A percentile compares a stretch with the other conserved stretches of the same genome.
phyloP scores from a whole-genome alignment of 169 alveolate species.

The Cryptosporidium felis region DNA sequence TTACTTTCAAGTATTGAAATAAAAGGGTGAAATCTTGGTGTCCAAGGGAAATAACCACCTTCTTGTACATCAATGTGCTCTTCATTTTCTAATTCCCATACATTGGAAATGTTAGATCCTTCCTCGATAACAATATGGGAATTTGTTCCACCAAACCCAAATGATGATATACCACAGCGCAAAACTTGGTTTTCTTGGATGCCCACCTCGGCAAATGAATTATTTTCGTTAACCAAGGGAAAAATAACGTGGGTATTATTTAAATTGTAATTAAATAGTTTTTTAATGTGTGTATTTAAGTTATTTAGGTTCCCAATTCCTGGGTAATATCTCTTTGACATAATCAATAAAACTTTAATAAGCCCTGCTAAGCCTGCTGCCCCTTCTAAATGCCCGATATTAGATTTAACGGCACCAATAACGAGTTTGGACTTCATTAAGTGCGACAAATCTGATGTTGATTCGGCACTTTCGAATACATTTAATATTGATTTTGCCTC shows the following conservation, averaged over 20 bases:
- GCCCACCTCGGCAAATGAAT: constrained; percentile 31
- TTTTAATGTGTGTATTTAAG: constrained; percentile 39
- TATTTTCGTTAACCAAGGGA: neutral
- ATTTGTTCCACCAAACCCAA: constrained; percentile 83
- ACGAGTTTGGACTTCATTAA: neutral
- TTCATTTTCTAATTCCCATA: constrained; percentile 33
- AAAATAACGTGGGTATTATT: neutral
- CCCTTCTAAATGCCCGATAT: constrained; percentile 69
- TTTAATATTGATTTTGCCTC: constrained; percentile 75
- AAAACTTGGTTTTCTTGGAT: constrained; percentile 30
- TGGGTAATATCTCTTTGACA: constrained; percentile 60
- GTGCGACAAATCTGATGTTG: neutral
- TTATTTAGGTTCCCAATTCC: constrained; percentile 17
- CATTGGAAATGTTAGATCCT: constrained; percentile 27
- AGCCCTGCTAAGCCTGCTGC: constrained; percentile 63
- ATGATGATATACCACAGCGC: constrained; percentile 77
- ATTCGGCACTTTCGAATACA: neutral
- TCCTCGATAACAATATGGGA: constrained; percentile 79
- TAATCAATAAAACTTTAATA: constrained; percentile 7
- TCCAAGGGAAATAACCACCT: constrained; percentile 58
- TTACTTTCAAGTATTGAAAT: constrained; percentile 9
- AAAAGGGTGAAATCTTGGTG: constrained; percentile 67
- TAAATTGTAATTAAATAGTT: neutral
- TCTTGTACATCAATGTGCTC: constrained; percentile 26
- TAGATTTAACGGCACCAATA: constrained; percentile 47